phyloP scores from a whole-genome alignment of 331 rosid genomes.

The Quercus tomentella region DNA sequence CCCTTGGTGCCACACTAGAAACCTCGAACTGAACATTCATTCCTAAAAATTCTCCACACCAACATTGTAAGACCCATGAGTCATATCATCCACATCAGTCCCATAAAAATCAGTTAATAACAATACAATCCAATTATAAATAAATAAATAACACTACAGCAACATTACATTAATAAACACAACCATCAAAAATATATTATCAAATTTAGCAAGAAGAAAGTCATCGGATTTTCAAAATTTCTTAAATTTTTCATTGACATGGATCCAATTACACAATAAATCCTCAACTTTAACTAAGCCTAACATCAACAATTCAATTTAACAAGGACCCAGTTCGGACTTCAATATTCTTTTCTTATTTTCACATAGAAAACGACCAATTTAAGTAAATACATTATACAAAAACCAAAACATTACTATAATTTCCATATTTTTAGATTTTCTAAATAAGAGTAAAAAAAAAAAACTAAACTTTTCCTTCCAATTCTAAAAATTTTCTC shows the following conservation, averaged over 20 bases:
- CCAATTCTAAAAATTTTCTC: constrained; percentile 14
- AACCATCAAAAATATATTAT: too few species aligned
- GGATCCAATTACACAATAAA: constrained; percentile 4
- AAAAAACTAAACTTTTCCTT: background rate
- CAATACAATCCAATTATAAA: background rate
- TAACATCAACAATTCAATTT: background rate
- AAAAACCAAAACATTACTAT: too few species aligned
- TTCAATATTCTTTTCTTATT: background rate
- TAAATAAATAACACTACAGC: too few species aligned
- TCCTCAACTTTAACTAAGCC: background rate
- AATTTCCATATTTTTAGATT: too few species aligned
- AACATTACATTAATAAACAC: too few species aligned
- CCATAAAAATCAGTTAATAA: background rate
- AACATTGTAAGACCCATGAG: background rate
- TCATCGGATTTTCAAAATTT: background rate
- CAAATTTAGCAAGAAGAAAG: too few species aligned
- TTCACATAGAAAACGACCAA: background rate
- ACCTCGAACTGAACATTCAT: background rate
- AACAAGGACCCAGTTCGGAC: background rate
- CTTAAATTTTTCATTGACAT: background rate
- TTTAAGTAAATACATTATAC: constrained; percentile 14
- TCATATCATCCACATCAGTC: background rate
- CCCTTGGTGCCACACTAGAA: background rate
- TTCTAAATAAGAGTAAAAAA: background rate
- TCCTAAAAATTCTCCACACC: background rate